These are phyloP conservation scores for Fusarium irregulare DNA, from an alignment of 2,329 filamentous ascomycete species.

Conservation along the genomic window DNA sequence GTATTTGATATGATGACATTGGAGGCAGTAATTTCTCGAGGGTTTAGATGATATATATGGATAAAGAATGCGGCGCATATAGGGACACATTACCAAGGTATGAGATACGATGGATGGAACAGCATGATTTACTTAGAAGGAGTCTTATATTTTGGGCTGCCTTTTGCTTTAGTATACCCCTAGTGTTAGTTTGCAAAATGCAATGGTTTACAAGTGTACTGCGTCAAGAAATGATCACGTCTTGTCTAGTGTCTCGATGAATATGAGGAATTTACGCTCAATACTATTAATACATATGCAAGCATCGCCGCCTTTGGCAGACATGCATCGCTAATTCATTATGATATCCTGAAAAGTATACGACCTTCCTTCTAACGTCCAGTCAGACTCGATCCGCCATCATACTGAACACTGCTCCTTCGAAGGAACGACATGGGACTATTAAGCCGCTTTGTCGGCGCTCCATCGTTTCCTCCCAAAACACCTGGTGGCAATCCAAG, in stretches of 20 bases:
- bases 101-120: conserved; percentile 22
- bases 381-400: conserved; percentile 43
- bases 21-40: background rate
- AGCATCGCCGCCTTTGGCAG: background rate
- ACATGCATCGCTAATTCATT: background rate
- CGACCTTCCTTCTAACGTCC: conserved; percentile 23
- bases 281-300: background rate
- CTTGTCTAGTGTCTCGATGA: background rate
- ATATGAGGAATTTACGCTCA: background rate
- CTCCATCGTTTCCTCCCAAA: conserved; percentile 51
- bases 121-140: conserved; percentile 32
- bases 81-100: conserved; percentile 7
- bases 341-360: background rate
- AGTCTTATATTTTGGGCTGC: conserved; percentile 32
- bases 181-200: conserved; percentile 33
- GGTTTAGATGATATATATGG: conserved; percentile 1
- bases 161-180: conserved; percentile 48
- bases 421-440: conserved; percentile 62
- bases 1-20: background rate
- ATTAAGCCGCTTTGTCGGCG: conserved; percentile 50
- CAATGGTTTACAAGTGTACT: background rate
- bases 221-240: background rate
- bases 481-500: conserved; percentile 69
- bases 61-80: conserved; percentile 21
- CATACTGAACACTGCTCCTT: conserved; percentile 62